Conservation (phyloP, 1,284 basidiomycete species). For the Tilletia indica region DNA sequence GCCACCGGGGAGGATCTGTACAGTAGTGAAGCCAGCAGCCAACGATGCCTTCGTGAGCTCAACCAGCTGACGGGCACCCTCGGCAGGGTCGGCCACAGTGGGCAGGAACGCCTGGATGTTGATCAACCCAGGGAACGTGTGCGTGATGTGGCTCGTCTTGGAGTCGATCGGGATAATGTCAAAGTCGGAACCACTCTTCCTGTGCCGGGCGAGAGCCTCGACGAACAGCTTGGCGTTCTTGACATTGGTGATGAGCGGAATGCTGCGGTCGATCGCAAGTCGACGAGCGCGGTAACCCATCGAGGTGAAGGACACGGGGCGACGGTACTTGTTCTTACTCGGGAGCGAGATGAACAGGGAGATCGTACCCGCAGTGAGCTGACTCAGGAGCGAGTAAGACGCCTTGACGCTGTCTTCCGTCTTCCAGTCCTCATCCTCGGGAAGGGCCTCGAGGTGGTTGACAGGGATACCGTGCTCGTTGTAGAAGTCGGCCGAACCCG, state of each 20-base stretch:
- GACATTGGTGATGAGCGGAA: conserved; percentile 96
- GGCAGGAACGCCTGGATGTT: conserved; percentile 89
- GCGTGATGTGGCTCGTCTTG: conserved; percentile 84
- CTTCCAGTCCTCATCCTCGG: conserved; percentile 50
- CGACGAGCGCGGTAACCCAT: conserved; percentile 95
- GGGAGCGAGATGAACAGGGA: conserved; percentile 97
- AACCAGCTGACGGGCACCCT: conserved; percentile 66
- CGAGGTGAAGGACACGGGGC: conserved; percentile 93
- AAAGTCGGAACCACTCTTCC: conserved; percentile 68
- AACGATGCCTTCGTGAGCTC: conserved; percentile 47
- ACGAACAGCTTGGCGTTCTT: conserved; percentile 97
- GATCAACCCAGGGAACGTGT: conserved; percentile 87
- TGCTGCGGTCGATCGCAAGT: conserved; percentile 98
- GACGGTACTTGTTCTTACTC: conserved; percentile 95
- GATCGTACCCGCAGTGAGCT: conserved; percentile 49
- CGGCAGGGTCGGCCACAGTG: conserved; percentile 61
- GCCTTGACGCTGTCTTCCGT: conserved; percentile 49
- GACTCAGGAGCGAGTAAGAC: conserved; percentile 53
- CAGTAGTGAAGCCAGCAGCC: conserved; percentile 49
- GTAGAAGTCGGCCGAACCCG: conserved; percentile 73
- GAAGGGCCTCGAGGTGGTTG: conserved; percentile 53
- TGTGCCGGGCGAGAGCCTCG: conserved; percentile 76
- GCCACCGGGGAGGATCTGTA: conserved; percentile 43
- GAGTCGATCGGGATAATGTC: conserved; percentile 88
- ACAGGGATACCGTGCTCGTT: conserved; percentile 53